Conservation (phyloP, 306 rosid genomes). For the Sicyos edulis region DNA sequence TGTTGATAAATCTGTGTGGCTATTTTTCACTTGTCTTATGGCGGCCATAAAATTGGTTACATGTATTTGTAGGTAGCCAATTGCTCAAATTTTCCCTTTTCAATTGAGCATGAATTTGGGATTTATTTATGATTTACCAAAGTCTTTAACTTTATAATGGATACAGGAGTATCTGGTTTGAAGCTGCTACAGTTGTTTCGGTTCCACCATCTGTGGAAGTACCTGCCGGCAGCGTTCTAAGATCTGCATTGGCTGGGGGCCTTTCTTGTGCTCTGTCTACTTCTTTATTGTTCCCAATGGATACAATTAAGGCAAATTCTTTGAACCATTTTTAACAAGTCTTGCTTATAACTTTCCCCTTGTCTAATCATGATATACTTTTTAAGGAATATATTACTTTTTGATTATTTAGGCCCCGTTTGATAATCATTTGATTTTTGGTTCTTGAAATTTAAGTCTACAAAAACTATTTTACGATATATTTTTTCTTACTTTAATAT, state of each 20-base stretch:
- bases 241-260: slow-evolving; percentile 99
- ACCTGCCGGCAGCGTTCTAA: slow-evolving; percentile 90
- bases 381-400: neutral
- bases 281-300: slow-evolving; percentile 85
- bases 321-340: slow-evolving; percentile 3
- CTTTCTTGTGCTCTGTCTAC: slow-evolving; percentile 94
- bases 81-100: neutral
- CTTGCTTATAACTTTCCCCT: neutral
- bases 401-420: too few relatives aligned
- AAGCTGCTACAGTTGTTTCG: slow-evolving; percentile 99
- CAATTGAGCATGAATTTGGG: neutral
- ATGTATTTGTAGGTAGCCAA: slow-evolving; percentile 3
- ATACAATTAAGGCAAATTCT: slow-evolving; percentile 76
- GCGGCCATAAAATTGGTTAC: neutral
- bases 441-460: too few relatives aligned
- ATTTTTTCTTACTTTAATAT: too few relatives aligned
- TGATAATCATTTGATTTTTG: too few relatives aligned
- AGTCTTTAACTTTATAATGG: neutral
- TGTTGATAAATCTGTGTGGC: neutral
- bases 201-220: slow-evolving; percentile 88
- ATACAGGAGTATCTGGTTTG: slow-evolving; percentile 98
- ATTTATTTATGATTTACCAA: neutral
- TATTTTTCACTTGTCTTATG: neutral
- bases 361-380: neutral
- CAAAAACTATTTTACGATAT: too few relatives aligned